A percentile compares a stretch with the other conserved stretches of the same genome.
phyloP scores from a whole-genome alignment of 1,284 basidiomycete genomes.

The Agroathelia rolfsii region DNA sequence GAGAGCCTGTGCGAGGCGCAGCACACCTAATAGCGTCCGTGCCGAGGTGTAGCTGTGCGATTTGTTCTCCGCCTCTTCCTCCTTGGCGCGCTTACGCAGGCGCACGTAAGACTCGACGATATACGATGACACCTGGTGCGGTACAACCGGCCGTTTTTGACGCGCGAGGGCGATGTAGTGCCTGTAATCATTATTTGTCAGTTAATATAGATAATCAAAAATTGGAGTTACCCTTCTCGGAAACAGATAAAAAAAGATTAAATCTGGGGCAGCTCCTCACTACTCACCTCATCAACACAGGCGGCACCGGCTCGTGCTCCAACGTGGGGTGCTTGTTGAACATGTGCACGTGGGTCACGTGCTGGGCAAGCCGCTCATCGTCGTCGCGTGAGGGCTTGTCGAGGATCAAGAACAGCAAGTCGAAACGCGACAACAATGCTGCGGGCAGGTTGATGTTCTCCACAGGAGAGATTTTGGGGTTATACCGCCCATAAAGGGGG shows the following conservation, averaged over 20 bases:
- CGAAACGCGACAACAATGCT: constrained; percentile 98
- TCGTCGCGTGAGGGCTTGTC: constrained; percentile 94
- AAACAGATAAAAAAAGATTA: too few species aligned
- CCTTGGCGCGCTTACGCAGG: constrained; percentile 86
- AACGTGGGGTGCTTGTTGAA: constrained; percentile 82
- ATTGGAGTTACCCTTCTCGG: too few species aligned
- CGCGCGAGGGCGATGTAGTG: constrained; percentile 97
- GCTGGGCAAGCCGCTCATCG: constrained; percentile 93
- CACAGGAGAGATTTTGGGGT: constrained; percentile 95
- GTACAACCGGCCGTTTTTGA: constrained; percentile 80
- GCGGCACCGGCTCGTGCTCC: constrained; percentile 77
- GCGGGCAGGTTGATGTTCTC: constrained; percentile 99
- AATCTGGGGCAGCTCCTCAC: background rate
- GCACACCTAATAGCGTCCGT: constrained; percentile 88
- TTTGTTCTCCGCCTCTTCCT: constrained; percentile 84
- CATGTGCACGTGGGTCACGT: constrained; percentile 99
- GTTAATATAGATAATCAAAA: constrained; percentile 4
- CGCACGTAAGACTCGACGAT: constrained; percentile 94
- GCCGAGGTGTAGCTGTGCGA: constrained; percentile 94
- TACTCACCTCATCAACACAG: constrained; percentile 75
- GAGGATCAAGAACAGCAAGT: constrained; percentile 96
- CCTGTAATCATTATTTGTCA: constrained; percentile 28
- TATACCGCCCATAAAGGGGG: constrained; percentile 59
- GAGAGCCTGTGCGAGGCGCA: constrained; percentile 91
- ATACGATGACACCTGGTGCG: constrained; percentile 81